These are phyloP conservation scores for Lithohypha guttulata DNA, from an alignment of 2,329 filamentous ascomycete species.

Conservation along the genomic window DNA sequence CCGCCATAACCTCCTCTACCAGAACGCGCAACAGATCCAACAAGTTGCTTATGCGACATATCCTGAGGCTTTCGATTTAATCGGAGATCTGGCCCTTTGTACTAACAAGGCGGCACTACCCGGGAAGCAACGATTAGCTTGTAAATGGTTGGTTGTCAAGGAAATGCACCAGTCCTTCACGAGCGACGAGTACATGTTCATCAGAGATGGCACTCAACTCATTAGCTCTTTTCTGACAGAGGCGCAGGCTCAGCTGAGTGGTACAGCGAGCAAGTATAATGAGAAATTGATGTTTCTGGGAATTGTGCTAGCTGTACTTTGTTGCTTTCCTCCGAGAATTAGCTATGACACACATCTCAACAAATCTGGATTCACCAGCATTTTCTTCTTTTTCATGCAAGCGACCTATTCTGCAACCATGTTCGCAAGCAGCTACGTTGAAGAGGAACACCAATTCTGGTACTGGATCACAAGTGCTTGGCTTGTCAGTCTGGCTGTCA, in stretches of 20 bases:
- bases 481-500: constrained; percentile 39
- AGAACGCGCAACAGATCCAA: constrained; percentile 73
- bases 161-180: background rate
- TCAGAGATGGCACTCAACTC: background rate
- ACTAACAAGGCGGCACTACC: constrained; percentile 12
- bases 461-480: constrained; percentile 62
- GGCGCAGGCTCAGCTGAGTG: constrained; percentile 72
- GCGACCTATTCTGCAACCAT: constrained; percentile 72
- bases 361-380: constrained; percentile 11
- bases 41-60: constrained; percentile 67
- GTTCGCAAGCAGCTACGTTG: constrained; percentile 96
- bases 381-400: constrained; percentile 41
- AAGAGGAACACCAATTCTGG: constrained; percentile 98
- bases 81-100: constrained; percentile 8
- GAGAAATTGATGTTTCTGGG: constrained; percentile 49
- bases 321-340: constrained; percentile 9
- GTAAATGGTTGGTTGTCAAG: constrained; percentile 49
- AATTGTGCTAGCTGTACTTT: constrained; percentile 30
- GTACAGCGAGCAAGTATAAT: constrained; percentile 87
- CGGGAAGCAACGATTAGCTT: constrained; percentile 51
- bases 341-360: background rate
- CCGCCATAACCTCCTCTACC: constrained; percentile 56
- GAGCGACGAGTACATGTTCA: constrained; percentile 7
- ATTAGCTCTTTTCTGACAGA: constrained; percentile 49
- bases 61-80: constrained; percentile 31